A percentile compares a stretch with the other conserved stretches of the same genome.
phyloP scores from a whole-genome alignment of 805 yeast genomes.

The Alloascoidea hylecoeti region DNA sequence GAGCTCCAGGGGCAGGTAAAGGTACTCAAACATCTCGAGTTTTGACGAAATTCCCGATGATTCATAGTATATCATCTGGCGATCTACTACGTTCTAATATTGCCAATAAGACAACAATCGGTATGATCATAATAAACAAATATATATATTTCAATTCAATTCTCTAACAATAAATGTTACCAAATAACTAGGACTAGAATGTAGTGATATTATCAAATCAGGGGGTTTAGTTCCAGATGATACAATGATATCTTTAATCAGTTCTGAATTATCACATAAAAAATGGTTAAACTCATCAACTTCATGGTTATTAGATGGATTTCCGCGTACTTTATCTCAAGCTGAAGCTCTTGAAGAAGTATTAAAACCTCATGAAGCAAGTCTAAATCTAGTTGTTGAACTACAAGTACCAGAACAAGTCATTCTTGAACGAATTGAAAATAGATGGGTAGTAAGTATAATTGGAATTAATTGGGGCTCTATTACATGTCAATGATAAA shows the following conservation, averaged over 20 bases:
- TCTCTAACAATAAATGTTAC: background rate
- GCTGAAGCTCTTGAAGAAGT: conserved; percentile 47
- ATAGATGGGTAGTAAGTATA: conserved; percentile 47
- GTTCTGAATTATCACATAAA: conserved; percentile 26
- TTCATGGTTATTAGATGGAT: conserved; percentile 81
- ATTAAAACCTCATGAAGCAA: conserved; percentile 18
- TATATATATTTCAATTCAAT: background rate
- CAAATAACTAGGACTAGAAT: conserved; percentile 19
- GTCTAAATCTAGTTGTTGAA: conserved; percentile 69
- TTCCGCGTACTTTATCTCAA: conserved; percentile 71
- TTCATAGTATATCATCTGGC: conserved; percentile 67
- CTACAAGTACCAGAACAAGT: conserved; percentile 77
- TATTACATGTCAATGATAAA: too few relatives aligned
- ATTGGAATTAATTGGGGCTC: too few relatives aligned
- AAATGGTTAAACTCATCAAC: conserved; percentile 28
- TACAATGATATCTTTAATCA: conserved; percentile 46
- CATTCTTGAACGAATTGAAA: conserved; percentile 68
- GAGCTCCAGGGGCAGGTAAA: conserved; percentile 95
- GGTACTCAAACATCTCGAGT: conserved; percentile 76
- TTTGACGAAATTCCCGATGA: conserved; percentile 32
- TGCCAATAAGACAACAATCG: conserved; percentile 34
- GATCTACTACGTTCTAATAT: conserved; percentile 68
- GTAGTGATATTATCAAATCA: conserved; percentile 35
- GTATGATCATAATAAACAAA: conserved; percentile 15
- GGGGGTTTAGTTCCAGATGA: conserved; percentile 71